Evolutionary conservation across 176 grass and related monocot genomes (phyloP).

Genomic region (Musa itinerans): DNA sequence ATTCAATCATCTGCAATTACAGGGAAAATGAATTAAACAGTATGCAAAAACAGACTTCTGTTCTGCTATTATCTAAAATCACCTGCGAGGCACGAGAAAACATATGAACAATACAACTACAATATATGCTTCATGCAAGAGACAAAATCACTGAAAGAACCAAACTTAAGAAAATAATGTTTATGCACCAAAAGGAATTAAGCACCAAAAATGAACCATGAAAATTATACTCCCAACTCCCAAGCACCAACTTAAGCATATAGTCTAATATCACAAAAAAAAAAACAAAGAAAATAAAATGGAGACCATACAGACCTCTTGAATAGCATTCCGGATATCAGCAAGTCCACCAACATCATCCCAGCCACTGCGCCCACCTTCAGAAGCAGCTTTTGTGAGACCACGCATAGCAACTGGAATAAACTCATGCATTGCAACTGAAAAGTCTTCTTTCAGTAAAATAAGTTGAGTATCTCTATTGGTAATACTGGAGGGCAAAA

Average conservation of each 20-base stretch:
- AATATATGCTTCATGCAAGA: neutral
- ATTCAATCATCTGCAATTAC: constrained; percentile 69
- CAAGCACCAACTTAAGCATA: neutral
- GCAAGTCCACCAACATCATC: constrained; percentile 82
- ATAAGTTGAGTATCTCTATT: constrained; percentile 27
- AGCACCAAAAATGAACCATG: neutral
- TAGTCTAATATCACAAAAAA: neutral
- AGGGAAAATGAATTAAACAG: constrained; percentile 7
- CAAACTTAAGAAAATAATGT: neutral
- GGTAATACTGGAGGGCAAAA: constrained; percentile 39
- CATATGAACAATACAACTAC: constrained; percentile 13
- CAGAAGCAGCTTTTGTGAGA: constrained; percentile 73
- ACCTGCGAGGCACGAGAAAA: neutral
- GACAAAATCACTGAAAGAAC: constrained; percentile 2
- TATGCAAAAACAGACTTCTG: constrained; percentile 1
- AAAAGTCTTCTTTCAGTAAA: constrained; percentile 69
- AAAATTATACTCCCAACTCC: neutral
- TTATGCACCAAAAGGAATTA: neutral
- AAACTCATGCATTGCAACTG: constrained; percentile 75
- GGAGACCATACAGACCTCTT: constrained; percentile 52
- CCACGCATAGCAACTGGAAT: constrained; percentile 91
- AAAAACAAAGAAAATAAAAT: neutral
- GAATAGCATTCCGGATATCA: constrained; percentile 67
- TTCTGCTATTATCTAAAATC: too few species aligned
- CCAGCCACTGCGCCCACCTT: constrained; percentile 66